These are phyloP conservation scores for Hypoxylon sp. DNA, from an alignment of 2,329 filamentous ascomycete genomes.

Conservation along the genomic window DNA sequence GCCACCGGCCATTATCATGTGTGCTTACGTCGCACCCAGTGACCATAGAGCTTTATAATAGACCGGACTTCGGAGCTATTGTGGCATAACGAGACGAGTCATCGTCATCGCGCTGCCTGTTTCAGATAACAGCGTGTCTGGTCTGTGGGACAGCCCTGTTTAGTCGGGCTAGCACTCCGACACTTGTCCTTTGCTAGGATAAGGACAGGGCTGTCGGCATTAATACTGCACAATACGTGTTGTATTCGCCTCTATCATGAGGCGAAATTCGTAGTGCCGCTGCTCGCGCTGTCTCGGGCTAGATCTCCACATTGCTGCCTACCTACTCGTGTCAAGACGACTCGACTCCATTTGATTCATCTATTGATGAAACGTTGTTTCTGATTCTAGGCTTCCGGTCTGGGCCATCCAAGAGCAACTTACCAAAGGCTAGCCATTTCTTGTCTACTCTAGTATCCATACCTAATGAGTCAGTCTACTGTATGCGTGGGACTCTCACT, in stretches of 20 bases:
- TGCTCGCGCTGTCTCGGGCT: conserved; percentile 2
- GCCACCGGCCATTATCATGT: not conserved
- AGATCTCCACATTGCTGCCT: conserved; percentile 4
- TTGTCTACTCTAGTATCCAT: not conserved
- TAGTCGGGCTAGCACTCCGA: conserved; percentile 1
- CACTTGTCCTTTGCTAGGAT: not conserved
- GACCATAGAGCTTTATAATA: not conserved
- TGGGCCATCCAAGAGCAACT: not conserved
- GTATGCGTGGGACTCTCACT: not conserved
- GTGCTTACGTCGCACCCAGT: conserved; percentile 3
- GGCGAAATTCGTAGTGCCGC: conserved; percentile 10
- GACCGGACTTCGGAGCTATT: conserved; percentile 8
- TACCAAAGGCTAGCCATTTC: not conserved
- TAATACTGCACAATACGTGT: conserved; percentile 21
- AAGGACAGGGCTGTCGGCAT: conserved; percentile 5
- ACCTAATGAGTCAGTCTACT: not conserved
- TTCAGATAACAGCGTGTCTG: conserved; percentile 22
- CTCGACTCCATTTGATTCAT: not conserved
- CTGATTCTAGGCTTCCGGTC: not conserved
- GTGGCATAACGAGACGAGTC: conserved; percentile 7
- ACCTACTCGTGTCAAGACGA: not conserved
- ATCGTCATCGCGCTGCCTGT: conserved; percentile 11
- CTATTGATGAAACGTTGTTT: conserved; percentile 1
- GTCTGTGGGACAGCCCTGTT: conserved; percentile 14
- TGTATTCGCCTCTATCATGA: conserved; percentile 33